Evolutionary conservation across 805 yeast genomes (phyloP).

Genomic region (Vanderwaltozyma tropicalis): DNA sequence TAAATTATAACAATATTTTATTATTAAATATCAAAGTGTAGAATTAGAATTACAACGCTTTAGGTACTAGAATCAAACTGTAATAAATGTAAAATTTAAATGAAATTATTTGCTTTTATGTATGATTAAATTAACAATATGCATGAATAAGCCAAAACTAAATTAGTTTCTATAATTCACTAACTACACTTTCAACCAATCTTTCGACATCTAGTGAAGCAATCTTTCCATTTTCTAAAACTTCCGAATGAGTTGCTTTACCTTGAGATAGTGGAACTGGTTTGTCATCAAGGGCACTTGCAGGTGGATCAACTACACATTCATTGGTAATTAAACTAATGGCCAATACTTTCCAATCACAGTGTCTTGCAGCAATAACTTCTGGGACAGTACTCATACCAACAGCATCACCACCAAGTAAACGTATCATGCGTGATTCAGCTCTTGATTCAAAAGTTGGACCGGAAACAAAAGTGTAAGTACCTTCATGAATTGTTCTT

Average conservation of each 20-base stretch:
- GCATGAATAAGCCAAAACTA: too few relatives aligned
- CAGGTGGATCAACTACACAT: conserved; percentile 60
- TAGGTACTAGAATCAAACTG: too few relatives aligned
- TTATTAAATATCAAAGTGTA: too few relatives aligned
- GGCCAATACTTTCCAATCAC: conserved; percentile 74
- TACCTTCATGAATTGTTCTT: conserved; percentile 75
- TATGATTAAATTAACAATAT: too few relatives aligned
- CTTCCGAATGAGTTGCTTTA: conserved; percentile 88
- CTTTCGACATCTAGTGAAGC: conserved; percentile 76
- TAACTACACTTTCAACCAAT: conserved; percentile 54
- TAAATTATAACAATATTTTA: too few relatives aligned
- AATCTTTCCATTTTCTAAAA: conserved; percentile 63
- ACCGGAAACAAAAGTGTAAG: conserved; percentile 77
- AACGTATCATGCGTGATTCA: conserved; percentile 65
- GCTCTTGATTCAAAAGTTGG: conserved; percentile 93
- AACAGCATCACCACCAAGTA: conserved; percentile 83
- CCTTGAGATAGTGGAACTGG: conserved; percentile 52
- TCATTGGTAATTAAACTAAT: conserved; percentile 78
- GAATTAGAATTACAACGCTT: too few relatives aligned
- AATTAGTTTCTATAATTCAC: conserved; percentile 22
- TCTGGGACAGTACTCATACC: conserved; percentile 99
- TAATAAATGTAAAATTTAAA: too few relatives aligned
- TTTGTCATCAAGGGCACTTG: conserved; percentile 48
- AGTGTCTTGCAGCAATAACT: conserved; percentile 84
- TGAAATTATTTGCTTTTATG: too few relatives aligned